phyloP scores from a whole-genome alignment of 805 yeast genomes.

The Cyberlindnera sargentensis region DNA sequence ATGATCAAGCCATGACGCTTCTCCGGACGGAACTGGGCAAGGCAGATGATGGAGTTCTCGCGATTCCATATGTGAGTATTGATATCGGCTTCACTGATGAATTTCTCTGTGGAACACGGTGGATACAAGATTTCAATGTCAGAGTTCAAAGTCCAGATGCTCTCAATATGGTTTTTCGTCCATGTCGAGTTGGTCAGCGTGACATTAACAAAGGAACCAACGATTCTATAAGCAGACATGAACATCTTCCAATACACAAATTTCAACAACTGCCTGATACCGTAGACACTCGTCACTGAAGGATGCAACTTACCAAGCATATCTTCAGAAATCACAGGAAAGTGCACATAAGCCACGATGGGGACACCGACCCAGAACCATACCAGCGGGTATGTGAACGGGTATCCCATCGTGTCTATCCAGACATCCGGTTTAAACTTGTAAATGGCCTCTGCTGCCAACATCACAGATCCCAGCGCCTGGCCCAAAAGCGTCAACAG shows the following conservation, averaged over 20 bases:
- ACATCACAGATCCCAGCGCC: conserved; percentile 66
- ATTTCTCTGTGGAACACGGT: conserved; percentile 73
- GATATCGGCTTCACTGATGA: conserved; percentile 22
- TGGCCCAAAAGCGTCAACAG: conserved; percentile 81
- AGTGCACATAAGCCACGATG: conserved; percentile 84
- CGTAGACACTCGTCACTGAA: conserved; percentile 16
- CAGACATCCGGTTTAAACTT: conserved; percentile 76
- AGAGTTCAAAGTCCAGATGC: conserved; percentile 52
- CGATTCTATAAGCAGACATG: conserved; percentile 53
- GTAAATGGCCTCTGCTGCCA: conserved; percentile 64
- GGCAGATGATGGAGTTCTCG: conserved; percentile 32
- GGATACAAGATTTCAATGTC: conserved; percentile 62
- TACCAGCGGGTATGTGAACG: conserved; percentile 73
- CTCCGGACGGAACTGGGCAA: conserved; percentile 95
- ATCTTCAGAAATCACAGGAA: conserved; percentile 83
- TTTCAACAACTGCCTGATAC: conserved; percentile 30
- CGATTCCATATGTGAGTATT: conserved; percentile 18
- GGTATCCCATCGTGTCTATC: conserved; percentile 92
- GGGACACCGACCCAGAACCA: conserved; percentile 58
- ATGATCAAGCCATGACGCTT: conserved; percentile 78
- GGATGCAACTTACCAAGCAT: conserved; percentile 63
- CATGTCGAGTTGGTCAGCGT: conserved; percentile 83
- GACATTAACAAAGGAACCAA: conserved; percentile 60
- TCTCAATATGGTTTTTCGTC: conserved; percentile 72
- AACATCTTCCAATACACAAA: conserved; percentile 67